Base-by-base conservation (phyloP, 2,329 filamentous ascomycete genomes). In the Sarocladium kiliense region DNA sequence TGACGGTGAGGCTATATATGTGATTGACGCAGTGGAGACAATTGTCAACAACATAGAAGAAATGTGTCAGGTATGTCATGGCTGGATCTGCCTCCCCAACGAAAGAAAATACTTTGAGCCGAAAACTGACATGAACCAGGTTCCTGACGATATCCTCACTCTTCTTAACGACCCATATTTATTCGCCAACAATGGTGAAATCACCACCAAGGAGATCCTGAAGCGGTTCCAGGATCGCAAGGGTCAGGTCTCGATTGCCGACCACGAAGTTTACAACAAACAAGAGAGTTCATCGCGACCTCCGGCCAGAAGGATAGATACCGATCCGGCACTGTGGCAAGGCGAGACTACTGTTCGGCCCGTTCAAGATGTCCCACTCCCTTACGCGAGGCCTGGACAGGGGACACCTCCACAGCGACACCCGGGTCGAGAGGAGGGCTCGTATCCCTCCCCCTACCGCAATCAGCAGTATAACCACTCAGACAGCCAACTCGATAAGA, bases 161-260 rank as follows among this genome's bases (percentile, higher is more conserved):
- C 86, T 97, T 54, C 78, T 97, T 25, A 89, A 87, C 66, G 93
- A 99, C 69, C 86, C 86, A 3, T 81, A 82, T 21, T 82, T 96
- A 53, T 93, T 95, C 71, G 90, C 86, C 67, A 88, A 85, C 65
- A 86, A 81, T 60, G 86, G 88, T 45, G 93, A 99, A 58, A 86
- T 97, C 59, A 97, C 93, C 1, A 96, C 92, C 5, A 99, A 99
- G 71, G 94, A 99, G 65, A 97, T 99, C 55, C 79, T 99, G 53
- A 96, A 93, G 69, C 85, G 91, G 56, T 97, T 95, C 71, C 91
- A 91, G 51, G 90, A 96, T 65, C 87, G 94, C 59, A 72, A 74
- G 55, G 77, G 77, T 6, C 74, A 78, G 42, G 73, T 85, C 73
- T 72, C 88, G 76, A 74, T 81, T 74, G 73, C 76, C 71, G 82